A percentile compares a stretch with the other conserved stretches of the same genome.
Evolutionary conservation across 2,329 filamentous ascomycete genomes (phyloP).

Genomic region (Colletotrichum sublineola): DNA sequence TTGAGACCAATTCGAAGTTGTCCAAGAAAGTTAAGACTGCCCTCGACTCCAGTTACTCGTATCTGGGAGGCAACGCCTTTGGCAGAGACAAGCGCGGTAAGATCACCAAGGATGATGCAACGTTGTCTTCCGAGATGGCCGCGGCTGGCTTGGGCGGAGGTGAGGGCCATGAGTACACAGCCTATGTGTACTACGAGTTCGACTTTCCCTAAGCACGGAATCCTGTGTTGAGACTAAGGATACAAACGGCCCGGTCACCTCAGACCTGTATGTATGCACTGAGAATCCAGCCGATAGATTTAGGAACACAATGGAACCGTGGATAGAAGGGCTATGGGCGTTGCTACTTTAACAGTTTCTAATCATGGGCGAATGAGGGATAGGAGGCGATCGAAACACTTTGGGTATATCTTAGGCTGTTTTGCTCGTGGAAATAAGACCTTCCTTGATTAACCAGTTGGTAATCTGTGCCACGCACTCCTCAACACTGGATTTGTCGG

Average conservation of each 20-base stretch:
- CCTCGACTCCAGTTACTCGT: conserved; percentile 88
- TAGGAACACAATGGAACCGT: conserved; percentile 3
- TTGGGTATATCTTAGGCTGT: conserved; percentile 43
- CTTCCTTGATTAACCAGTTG: conserved; percentile 80
- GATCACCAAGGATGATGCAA: conserved; percentile 89
- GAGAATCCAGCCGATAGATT: not conserved
- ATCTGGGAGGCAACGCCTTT: conserved; percentile 94
- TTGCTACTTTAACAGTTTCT: conserved; percentile 16
- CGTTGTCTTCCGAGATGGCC: conserved; percentile 85
- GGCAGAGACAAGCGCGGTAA: conserved; percentile 93
- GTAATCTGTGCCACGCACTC: conserved; percentile 90
- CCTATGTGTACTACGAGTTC: conserved; percentile 98
- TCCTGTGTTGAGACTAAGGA: not conserved
- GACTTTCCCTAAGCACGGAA: conserved; percentile 69
- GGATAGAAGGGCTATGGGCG: conserved; percentile 8
- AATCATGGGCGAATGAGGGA: conserved; percentile 9
- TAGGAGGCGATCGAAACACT: not conserved
- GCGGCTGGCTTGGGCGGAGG: conserved; percentile 76
- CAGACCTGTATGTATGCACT: conserved; percentile 19
- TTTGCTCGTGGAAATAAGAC: conserved; percentile 61
- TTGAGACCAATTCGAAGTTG: conserved; percentile 84
- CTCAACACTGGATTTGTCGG: conserved; percentile 85
- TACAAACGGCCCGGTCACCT: not conserved
- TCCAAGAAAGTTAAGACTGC: conserved; percentile 83
- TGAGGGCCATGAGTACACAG: conserved; percentile 88